phyloP scores from a whole-genome alignment of 129 eudicot species.

The Erigeron canadensis region DNA sequence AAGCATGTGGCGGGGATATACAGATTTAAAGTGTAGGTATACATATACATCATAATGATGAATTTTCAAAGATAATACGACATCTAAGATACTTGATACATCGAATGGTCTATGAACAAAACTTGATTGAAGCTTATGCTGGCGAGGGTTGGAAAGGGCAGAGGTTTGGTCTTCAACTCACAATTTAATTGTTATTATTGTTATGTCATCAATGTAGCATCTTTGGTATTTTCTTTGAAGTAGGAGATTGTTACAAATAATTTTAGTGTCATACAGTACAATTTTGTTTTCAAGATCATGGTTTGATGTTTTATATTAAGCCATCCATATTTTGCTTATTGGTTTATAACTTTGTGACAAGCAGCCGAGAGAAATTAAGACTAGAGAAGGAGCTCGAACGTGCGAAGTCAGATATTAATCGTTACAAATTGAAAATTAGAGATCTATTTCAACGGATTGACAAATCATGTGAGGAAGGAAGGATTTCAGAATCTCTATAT shows the following conservation, averaged over 20 bases:
- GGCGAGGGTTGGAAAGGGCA: slow-evolving; percentile 98
- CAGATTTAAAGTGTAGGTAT: too few relatives aligned
- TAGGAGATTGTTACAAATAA: not conserved
- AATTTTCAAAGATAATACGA: slow-evolving; percentile 56
- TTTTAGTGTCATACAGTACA: not conserved
- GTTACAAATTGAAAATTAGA: slow-evolving; percentile 80
- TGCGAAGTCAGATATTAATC: slow-evolving; percentile 71
- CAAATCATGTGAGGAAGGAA: slow-evolving; percentile 57
- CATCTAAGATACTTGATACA: slow-evolving; percentile 67
- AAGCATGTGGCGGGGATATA: too few relatives aligned
- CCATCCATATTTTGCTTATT: slow-evolving; percentile 17
- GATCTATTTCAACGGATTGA: slow-evolving; percentile 76
- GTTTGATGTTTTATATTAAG: slow-evolving; percentile 16
- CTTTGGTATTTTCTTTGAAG: not conserved
- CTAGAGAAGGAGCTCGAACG: slow-evolving; percentile 96
- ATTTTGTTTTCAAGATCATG: not conserved
- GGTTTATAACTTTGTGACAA: slow-evolving; percentile 23
- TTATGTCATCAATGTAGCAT: not conserved
- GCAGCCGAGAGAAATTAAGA: slow-evolving; percentile 84
- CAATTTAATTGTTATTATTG: slow-evolving; percentile 1
- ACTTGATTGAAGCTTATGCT: slow-evolving; percentile 81
- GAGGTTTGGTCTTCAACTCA: slow-evolving; percentile 52
- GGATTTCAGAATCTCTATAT: slow-evolving; percentile 72
- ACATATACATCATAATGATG: slow-evolving; percentile 39
- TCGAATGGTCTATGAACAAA: slow-evolving; percentile 69